These are phyloP conservation scores for Colletotrichum aenigma DNA, from an alignment of 2,329 filamentous ascomycete genomes.

Conservation along the genomic window DNA sequence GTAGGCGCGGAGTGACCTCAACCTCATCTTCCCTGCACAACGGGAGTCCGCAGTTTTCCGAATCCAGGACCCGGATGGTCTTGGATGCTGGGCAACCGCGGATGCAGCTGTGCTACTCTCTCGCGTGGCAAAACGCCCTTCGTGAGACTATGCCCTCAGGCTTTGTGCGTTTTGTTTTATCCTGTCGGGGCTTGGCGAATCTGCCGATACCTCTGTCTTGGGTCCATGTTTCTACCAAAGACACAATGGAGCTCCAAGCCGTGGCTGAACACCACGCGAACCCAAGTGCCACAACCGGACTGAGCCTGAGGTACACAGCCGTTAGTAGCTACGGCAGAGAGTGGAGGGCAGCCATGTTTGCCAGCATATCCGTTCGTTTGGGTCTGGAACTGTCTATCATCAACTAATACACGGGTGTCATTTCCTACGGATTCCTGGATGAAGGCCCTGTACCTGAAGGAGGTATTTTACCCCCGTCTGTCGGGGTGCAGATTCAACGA, in stretches of 20 bases:
- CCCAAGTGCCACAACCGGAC: background rate
- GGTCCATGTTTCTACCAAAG: background rate
- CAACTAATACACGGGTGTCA: background rate
- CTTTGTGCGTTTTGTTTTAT: background rate
- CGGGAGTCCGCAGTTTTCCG: background rate
- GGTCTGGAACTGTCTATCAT: background rate
- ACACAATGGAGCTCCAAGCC: background rate
- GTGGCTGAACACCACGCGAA: background rate
- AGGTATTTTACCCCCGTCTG: background rate
- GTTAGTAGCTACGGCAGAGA: background rate
- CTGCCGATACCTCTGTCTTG: background rate
- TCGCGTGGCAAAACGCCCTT: background rate
- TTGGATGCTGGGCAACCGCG: background rate
- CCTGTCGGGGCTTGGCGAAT: background rate
- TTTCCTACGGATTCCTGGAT: background rate
- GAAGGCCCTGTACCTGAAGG: background rate
- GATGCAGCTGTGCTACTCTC: background rate
- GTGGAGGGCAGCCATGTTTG: background rate
- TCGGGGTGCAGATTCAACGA: background rate
- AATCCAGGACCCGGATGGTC: background rate
- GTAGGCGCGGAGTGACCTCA: background rate
- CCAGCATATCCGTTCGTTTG: background rate
- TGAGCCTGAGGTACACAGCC: background rate
- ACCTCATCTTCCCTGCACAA: background rate
- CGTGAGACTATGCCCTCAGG: background rate